Percentiles rank a stretch among this genome's conserved stretches.
phyloP scores from a whole-genome alignment of 805 yeast species.

The Barnettozyma californica region DNA sequence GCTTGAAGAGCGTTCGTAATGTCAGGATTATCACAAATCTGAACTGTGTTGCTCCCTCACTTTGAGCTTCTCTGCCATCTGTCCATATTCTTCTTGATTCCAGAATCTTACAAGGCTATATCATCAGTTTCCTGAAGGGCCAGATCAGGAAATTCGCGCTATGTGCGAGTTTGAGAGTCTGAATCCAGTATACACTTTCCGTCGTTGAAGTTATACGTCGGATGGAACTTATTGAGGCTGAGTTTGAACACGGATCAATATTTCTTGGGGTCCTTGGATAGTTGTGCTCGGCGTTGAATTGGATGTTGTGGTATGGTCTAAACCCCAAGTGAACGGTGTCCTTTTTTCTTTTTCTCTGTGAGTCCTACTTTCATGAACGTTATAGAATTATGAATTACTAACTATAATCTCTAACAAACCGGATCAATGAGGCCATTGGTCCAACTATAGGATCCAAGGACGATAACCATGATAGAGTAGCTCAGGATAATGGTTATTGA shows the following conservation, averaged over 20 bases:
- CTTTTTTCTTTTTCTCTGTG: constrained; percentile 2
- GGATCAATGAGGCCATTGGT: constrained; percentile 37
- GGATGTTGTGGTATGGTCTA: constrained; percentile 2
- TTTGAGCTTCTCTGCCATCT: neutral
- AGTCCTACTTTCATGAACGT: neutral
- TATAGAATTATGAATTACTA: neutral
- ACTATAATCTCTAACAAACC: constrained; percentile 11
- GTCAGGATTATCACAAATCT: neutral
- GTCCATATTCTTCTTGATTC: neutral
- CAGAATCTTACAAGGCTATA: neutral
- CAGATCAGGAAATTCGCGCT: constrained; percentile 9
- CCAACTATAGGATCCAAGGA: constrained; percentile 74
- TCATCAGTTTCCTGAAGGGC: constrained; percentile 18
- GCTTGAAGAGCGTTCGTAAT: neutral
- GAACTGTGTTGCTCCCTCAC: neutral
- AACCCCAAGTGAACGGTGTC: constrained; percentile 13
- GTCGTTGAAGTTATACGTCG: constrained; percentile 17
- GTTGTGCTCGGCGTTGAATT: neutral
- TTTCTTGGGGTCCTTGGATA: neutral
- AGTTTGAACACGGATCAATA: neutral
- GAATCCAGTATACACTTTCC: constrained; percentile 18
- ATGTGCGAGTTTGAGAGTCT: constrained; percentile 10
- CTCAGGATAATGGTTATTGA: constrained; percentile 39
- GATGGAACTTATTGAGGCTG: constrained; percentile 8
- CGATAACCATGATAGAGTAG: constrained; percentile 47